Percentiles rank a stretch among this genome's conserved stretches.
Conservation (phyloP, 73 alveolate genomes). For the Stentor coeruleus region DNA sequence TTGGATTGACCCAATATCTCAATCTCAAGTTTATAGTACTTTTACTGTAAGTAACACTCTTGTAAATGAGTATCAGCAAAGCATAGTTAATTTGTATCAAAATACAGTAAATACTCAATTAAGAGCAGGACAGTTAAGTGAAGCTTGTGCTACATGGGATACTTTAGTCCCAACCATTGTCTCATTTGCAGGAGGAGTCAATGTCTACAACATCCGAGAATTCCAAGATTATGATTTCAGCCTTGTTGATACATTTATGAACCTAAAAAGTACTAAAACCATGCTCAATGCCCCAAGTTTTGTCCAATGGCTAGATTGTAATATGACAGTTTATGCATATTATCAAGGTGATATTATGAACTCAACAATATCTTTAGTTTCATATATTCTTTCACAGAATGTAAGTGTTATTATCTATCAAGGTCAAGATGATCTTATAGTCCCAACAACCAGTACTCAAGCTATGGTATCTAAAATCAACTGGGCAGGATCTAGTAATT, state of each 20-base stretch:
- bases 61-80: background rate
- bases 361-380: background rate
- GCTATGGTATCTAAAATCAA: background rate
- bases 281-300: background rate
- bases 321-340: background rate
- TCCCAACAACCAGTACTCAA: background rate
- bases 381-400: background rate
- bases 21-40: background rate
- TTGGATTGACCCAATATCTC: conserved; percentile 37
- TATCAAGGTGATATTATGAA: background rate
- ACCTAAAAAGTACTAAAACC: background rate
- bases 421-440: conserved; percentile 9
- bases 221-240: background rate
- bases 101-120: background rate
- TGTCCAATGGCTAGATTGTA: background rate
- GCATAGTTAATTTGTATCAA: background rate
- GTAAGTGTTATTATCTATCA: conserved; percentile 4
- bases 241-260: background rate
- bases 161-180: background rate
- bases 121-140: background rate
- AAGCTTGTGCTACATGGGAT: background rate
- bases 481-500: background rate
- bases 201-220: background rate
- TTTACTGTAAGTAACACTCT: background rate
- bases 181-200: background rate